Evolutionary conservation across 352 stramenopile genomes (phyloP).

Genomic region (Phytopythium kandeliae): DNA sequence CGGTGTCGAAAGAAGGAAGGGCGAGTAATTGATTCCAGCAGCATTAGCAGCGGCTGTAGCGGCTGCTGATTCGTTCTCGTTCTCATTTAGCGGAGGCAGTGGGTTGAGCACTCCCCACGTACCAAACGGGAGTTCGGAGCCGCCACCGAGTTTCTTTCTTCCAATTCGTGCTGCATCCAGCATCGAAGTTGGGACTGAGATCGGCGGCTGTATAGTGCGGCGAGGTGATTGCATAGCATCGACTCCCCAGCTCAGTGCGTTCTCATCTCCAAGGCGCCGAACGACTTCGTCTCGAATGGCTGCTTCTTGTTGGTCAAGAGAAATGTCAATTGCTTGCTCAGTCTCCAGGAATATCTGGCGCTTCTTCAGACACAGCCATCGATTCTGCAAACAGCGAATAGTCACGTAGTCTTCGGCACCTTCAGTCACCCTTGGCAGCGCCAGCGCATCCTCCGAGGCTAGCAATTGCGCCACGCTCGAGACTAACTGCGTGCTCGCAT

Average conservation of each 20-base stretch:
- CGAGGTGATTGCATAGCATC: constrained; percentile 80
- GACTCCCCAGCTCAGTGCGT: constrained; percentile 75
- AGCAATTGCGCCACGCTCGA: constrained; percentile 52
- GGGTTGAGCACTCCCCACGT: constrained; percentile 70
- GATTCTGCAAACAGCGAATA: constrained; percentile 37
- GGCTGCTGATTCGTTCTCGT: constrained; percentile 24
- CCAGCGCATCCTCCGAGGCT: constrained; percentile 44
- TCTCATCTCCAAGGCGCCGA: constrained; percentile 63
- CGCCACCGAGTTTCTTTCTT: constrained; percentile 2
- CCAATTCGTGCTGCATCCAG: not conserved
- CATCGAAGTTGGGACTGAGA: not conserved
- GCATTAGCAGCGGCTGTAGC: constrained; percentile 5
- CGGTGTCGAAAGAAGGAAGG: constrained; percentile 64
- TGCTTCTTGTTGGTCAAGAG: constrained; percentile 58
- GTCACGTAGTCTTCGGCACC: constrained; percentile 8
- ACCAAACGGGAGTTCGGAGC: constrained; percentile 47
- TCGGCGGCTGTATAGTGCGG: constrained; percentile 12
- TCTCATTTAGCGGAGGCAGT: constrained; percentile 67
- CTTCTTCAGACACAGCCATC: constrained; percentile 70
- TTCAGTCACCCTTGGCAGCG: constrained; percentile 16
- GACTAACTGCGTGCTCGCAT: constrained; percentile 57
- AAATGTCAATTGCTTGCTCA: constrained; percentile 63
- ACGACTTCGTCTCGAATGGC: constrained; percentile 59
- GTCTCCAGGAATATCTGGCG: constrained; percentile 64
- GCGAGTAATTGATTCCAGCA: constrained; percentile 33